phyloP scores from a whole-genome alignment of 805 yeast species.

The Suhomyces vadensis region DNA sequence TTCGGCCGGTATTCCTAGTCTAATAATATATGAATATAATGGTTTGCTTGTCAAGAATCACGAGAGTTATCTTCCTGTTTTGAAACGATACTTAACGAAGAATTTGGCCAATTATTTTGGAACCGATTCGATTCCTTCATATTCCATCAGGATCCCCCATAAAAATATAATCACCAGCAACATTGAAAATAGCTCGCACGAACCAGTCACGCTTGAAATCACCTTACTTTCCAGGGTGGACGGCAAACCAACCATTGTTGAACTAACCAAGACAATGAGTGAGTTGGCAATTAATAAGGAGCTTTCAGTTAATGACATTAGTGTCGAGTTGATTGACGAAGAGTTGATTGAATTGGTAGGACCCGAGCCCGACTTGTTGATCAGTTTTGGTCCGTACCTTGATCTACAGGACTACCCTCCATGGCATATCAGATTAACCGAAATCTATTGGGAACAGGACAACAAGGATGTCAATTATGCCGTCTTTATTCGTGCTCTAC shows the following conservation, averaged over 20 bases:
- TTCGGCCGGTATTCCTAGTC: slow-evolving; percentile 77
- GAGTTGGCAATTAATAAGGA: slow-evolving; percentile 66
- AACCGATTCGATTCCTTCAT: slow-evolving; percentile 61
- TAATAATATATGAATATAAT: slow-evolving; percentile 76
- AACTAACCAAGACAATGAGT: slow-evolving; percentile 81
- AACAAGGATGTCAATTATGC: slow-evolving; percentile 79
- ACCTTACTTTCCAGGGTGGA: slow-evolving; percentile 71
- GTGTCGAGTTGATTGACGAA: slow-evolving; percentile 71
- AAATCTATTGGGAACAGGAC: slow-evolving; percentile 88
- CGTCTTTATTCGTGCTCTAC: slow-evolving; percentile 77
- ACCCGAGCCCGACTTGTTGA: slow-evolving; percentile 86
- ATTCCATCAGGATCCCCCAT: slow-evolving; percentile 67
- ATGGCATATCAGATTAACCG: slow-evolving; percentile 92
- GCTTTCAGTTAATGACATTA: slow-evolving; percentile 63
- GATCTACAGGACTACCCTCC: slow-evolving; percentile 96
- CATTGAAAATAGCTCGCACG: slow-evolving; percentile 27
- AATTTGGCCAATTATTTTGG: slow-evolving; percentile 76
- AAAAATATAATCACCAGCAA: slow-evolving; percentile 51
- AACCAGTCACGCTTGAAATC: slow-evolving; percentile 57
- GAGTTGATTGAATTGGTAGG: slow-evolving; percentile 77
- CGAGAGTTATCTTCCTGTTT: slow-evolving; percentile 39
- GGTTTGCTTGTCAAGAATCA: slow-evolving; percentile 59
- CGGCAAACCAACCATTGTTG: slow-evolving; percentile 89
- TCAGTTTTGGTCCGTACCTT: slow-evolving; percentile 81
- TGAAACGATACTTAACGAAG: slow-evolving; percentile 55